Percentiles rank a stretch among this genome's conserved stretches.
Conservation (phyloP, 2,329 filamentous ascomycete species). For the Colletotrichum destructivum region DNA sequence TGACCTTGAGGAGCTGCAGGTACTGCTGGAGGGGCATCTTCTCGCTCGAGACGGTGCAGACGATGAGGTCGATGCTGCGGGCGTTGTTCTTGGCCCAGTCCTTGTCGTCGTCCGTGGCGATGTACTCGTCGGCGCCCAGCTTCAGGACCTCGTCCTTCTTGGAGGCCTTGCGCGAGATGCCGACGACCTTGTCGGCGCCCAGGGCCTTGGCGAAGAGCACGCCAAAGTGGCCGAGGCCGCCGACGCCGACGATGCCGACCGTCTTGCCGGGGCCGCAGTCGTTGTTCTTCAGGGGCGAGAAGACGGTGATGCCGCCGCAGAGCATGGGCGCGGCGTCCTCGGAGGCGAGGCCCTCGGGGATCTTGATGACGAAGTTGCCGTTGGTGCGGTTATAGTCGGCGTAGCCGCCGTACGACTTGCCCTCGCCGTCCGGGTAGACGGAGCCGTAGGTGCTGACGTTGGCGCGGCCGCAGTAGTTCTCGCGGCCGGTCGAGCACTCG, state of each 20-base stretch:
- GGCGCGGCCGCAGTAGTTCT: constrained; percentile 58
- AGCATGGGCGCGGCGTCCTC: constrained; percentile 74
- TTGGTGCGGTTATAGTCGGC: constrained; percentile 53
- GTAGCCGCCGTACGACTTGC: constrained; percentile 73
- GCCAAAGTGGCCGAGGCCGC: constrained; percentile 79
- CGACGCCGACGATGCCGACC: constrained; percentile 78
- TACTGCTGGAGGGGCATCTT: constrained; percentile 70
- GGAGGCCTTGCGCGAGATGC: constrained; percentile 67
- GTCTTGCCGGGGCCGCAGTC: constrained; percentile 76
- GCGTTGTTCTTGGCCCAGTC: constrained; percentile 69
- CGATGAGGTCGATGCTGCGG: constrained; percentile 69
- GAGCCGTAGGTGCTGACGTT: constrained; percentile 68
- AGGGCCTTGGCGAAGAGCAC: constrained; percentile 78
- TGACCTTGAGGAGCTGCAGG: constrained; percentile 61
- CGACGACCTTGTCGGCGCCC: constrained; percentile 72
- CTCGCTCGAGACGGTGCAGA: constrained; percentile 67
- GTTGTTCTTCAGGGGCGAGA: constrained; percentile 72
- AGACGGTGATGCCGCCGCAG: constrained; percentile 80
- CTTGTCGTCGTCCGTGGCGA: constrained; percentile 61
- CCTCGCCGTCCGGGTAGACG: constrained; percentile 65
- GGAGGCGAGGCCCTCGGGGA: constrained; percentile 58
- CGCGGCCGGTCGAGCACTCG: constrained; percentile 58
- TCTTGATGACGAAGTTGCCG: constrained; percentile 64
- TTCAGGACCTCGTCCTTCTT: constrained; percentile 70
- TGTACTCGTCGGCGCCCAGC: constrained; percentile 69